phyloP scores from a whole-genome alignment of 108 stramenopile genomes.

The Cylindrotheca closterium region DNA sequence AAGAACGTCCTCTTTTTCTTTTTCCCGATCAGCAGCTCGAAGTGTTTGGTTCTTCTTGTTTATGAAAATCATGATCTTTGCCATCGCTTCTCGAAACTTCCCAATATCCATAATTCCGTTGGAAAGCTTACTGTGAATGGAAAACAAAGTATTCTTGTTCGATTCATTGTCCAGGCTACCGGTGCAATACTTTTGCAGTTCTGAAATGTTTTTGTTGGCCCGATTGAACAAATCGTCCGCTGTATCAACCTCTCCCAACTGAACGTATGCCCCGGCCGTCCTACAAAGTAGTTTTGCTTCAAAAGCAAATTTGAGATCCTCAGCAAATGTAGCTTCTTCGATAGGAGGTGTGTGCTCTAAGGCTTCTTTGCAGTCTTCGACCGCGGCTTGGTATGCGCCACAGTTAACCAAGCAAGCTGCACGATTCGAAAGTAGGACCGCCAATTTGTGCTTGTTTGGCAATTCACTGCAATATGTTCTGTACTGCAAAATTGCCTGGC shows the following conservation, averaged over 20 bases:
- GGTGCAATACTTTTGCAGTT: not conserved
- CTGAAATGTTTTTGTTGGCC: constrained; percentile 32
- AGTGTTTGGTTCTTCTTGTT: constrained; percentile 5
- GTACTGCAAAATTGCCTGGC: constrained; percentile 51
- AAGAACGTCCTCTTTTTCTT: constrained; percentile 41
- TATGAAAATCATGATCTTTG: constrained; percentile 15
- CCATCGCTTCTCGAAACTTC: constrained; percentile 38
- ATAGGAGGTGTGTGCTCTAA: constrained; percentile 38
- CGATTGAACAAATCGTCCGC: constrained; percentile 54
- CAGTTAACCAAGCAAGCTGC: constrained; percentile 79
- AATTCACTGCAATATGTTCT: constrained; percentile 12
- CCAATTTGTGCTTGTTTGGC: constrained; percentile 40
- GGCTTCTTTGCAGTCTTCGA: constrained; percentile 58
- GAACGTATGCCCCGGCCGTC: constrained; percentile 61
- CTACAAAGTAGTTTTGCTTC: constrained; percentile 55
- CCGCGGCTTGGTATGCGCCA: constrained; percentile 61
- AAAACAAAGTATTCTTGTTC: not conserved
- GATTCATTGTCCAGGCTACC: not conserved
- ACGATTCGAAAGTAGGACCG: constrained; percentile 74
- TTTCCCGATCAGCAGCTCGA: constrained; percentile 5
- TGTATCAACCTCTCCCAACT: constrained; percentile 55
- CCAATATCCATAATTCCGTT: constrained; percentile 55
- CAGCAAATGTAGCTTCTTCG: not conserved
- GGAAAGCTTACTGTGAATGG: constrained; percentile 44
- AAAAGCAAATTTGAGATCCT: constrained; percentile 31